A percentile compares a stretch with the other conserved stretches of the same genome.
phyloP scores from a whole-genome alignment of 2,329 filamentous ascomycete species.

The Leptosphaerulina australis region DNA sequence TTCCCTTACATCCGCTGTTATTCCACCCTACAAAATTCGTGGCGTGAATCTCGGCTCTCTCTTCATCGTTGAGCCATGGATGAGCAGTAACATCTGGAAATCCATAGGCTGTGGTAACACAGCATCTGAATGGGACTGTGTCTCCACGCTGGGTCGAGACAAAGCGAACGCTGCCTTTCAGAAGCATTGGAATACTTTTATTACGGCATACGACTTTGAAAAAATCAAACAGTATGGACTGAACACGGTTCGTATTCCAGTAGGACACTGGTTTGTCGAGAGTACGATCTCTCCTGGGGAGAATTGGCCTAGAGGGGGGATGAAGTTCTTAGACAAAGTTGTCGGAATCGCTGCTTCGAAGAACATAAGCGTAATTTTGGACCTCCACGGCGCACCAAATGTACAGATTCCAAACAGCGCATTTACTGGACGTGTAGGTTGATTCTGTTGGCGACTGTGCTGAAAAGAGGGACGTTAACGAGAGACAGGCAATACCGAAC shows the following conservation, averaged over 20 bases:
- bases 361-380: constrained; percentile 61
- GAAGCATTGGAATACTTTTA: constrained; percentile 59
- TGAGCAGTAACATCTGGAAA: constrained; percentile 55
- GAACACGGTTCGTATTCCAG: constrained; percentile 61
- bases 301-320: constrained; percentile 58
- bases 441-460: not conserved
- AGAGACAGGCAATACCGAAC: constrained; percentile 27
- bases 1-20: not conserved
- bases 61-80: constrained; percentile 63
- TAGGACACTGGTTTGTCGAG: constrained; percentile 63
- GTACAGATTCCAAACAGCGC: constrained; percentile 55
- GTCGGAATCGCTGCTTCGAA: constrained; percentile 57
- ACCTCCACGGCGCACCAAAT: constrained; percentile 60
- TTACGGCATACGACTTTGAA: constrained; percentile 56
- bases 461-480: not conserved
- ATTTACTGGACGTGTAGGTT: constrained; percentile 54
- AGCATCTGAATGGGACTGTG: constrained; percentile 62
- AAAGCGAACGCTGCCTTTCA: constrained; percentile 56
- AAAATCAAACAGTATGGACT: constrained; percentile 58
- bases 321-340: constrained; percentile 56
- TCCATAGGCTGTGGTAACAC: constrained; percentile 55
- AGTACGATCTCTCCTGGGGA: constrained; percentile 57
- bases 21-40: constrained; percentile 53
- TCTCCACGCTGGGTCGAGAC: constrained; percentile 55
- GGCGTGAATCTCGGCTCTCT: constrained; percentile 62